phyloP scores from a whole-genome alignment of 225 moss, liverwort and hornwort genomes.

The Physcomitrellopsis africana region DNA sequence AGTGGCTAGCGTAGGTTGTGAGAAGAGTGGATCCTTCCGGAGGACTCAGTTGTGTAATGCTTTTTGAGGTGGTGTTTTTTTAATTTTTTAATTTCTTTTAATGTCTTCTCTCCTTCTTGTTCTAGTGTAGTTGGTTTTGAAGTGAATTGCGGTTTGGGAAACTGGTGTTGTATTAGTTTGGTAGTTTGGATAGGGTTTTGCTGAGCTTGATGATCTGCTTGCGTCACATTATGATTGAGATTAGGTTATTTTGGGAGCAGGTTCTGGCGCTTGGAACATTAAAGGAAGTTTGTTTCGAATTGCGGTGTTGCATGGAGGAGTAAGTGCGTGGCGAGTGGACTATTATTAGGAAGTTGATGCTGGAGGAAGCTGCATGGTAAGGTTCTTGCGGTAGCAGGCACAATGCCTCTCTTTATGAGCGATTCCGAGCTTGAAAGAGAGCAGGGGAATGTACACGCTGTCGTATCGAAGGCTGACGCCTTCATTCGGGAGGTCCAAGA shows the following conservation, averaged over 20 bases:
- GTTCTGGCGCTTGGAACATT: background rate
- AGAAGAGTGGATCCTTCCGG: background rate
- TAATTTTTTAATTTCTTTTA: background rate
- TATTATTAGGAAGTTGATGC: background rate
- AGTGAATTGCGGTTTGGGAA: background rate
- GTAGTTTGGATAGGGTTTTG: slow-evolving; percentile 7
- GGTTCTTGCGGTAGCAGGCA: slow-evolving; percentile 27
- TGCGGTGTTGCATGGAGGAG: background rate
- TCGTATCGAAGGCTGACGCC: slow-evolving; percentile 62
- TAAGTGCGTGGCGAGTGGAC: background rate
- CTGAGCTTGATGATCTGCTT: background rate
- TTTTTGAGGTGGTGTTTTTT: background rate
- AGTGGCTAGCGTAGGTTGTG: slow-evolving; percentile 3
- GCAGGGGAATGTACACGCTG: slow-evolving; percentile 53
- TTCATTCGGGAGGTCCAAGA: slow-evolving; percentile 70
- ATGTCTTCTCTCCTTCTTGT: too few relatives aligned
- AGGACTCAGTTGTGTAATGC: slow-evolving; percentile 2
- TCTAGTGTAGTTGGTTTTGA: too few relatives aligned
- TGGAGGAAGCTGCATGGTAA: slow-evolving; percentile 49
- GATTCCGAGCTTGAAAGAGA: slow-evolving; percentile 80
- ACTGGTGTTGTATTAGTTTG: background rate
- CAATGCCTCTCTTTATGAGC: slow-evolving; percentile 77
- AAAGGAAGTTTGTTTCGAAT: background rate
- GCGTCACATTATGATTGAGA: slow-evolving; percentile 17
- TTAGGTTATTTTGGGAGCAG: background rate